phyloP scores from a whole-genome alignment of 2,329 filamentous ascomycete species.

The Hymenoscyphus repandus region DNA sequence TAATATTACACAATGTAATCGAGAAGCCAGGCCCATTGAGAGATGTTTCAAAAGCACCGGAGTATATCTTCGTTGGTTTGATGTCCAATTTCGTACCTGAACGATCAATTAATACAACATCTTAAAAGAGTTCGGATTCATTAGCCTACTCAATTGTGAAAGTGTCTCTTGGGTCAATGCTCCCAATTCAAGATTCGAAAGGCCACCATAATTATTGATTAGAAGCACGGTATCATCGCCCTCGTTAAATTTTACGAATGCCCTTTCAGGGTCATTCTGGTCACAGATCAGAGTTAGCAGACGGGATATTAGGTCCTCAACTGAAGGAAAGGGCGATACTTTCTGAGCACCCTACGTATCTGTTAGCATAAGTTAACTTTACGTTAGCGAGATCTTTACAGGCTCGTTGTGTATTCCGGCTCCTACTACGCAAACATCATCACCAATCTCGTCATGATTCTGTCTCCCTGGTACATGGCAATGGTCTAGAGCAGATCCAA shows the following conservation, averaged over 20 bases:
- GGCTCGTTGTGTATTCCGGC: constrained; percentile 66
- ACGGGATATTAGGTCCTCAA: constrained; percentile 41
- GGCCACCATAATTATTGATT: constrained; percentile 55
- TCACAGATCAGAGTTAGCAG: constrained; percentile 43
- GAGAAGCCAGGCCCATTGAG: constrained; percentile 52
- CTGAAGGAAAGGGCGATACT: constrained; percentile 45
- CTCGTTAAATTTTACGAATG: constrained; percentile 42
- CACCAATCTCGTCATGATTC: constrained; percentile 42
- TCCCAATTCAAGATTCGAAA: constrained; percentile 52
- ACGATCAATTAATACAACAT: constrained; percentile 1
- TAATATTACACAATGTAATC: constrained; percentile 48
- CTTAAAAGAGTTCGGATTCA: not conserved
- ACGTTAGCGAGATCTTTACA: constrained; percentile 29
- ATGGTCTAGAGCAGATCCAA: constrained; percentile 46
- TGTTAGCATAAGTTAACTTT: not conserved
- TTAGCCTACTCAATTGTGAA: constrained; percentile 31
- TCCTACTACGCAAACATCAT: constrained; percentile 55
- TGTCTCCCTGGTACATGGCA: constrained; percentile 47
- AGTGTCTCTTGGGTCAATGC: constrained; percentile 41
- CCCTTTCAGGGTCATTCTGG: constrained; percentile 41
- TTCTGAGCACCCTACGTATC: constrained; percentile 32
- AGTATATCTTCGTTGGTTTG: constrained; percentile 41
- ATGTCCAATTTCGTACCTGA: constrained; percentile 42
- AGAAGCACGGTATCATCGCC: constrained; percentile 45
- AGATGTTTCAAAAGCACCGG: constrained; percentile 45